These are phyloP conservation scores for Lactuca saligna DNA, from an alignment of 129 eudicot species.

Conservation along the genomic window DNA sequence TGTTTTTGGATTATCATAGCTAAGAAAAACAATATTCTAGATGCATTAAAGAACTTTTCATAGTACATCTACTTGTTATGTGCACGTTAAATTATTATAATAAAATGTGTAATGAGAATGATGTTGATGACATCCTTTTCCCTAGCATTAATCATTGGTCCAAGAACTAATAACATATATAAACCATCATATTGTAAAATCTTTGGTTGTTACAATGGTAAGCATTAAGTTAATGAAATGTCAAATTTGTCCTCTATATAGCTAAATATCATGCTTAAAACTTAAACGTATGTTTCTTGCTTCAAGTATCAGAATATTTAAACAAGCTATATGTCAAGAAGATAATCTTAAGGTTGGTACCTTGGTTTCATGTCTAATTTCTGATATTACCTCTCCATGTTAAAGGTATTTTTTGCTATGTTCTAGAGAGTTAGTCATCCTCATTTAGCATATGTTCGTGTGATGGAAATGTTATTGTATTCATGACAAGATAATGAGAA, in stretches of 20 bases:
- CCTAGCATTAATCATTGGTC: conserved; percentile 50
- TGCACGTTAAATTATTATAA: conserved; percentile 43
- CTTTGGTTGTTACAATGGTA: conserved; percentile 69
- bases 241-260: neutral
- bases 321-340: conserved; percentile 56
- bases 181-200: conserved; percentile 79
- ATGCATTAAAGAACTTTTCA: conserved; percentile 13
- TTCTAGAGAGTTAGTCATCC: conserved; percentile 51
- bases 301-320: conserved; percentile 64
- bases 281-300: neutral
- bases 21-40: conserved; percentile 38
- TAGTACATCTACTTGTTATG: neutral
- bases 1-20: conserved; percentile 31
- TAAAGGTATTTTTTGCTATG: neutral
- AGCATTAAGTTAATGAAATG: neutral
- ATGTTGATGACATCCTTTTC: conserved; percentile 42
- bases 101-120: conserved; percentile 28
- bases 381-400: neutral
- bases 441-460: conserved; percentile 63
- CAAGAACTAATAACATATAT: conserved; percentile 46
- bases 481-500: no score
- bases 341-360: conserved; percentile 39
- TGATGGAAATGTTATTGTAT: conserved; percentile 41
- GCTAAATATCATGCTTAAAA: conserved; percentile 13
- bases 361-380: neutral